These are phyloP conservation scores for Talaromyces borbonicus DNA, from an alignment of 495 filamentous ascomycete species.

Conservation along the genomic window DNA sequence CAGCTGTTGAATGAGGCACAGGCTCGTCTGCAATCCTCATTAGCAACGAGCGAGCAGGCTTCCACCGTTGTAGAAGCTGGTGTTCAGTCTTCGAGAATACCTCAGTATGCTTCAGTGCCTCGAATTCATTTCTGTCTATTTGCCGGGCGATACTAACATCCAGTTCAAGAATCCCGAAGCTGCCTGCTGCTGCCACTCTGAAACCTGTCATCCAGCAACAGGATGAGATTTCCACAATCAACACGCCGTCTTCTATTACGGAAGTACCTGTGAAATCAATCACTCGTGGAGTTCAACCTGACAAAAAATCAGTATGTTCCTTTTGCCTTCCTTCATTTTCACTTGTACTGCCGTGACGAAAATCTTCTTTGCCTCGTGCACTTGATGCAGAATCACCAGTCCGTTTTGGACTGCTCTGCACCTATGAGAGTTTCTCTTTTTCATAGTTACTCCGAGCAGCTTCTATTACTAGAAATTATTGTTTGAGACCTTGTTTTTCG, in stretches of 20 bases:
- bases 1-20: conserved; percentile 57
- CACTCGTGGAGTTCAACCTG: conserved; percentile 28
- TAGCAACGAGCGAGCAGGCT: not conserved
- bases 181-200: conserved; percentile 26
- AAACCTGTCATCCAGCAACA: conserved; percentile 40
- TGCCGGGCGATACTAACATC: not conserved
- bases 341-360: conserved; percentile 53
- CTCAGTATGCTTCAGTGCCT: not conserved
- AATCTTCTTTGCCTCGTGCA: conserved; percentile 44
- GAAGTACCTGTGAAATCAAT: conserved; percentile 30
- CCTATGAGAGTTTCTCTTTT: conserved; percentile 59
- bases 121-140: not conserved
- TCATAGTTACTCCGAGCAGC: conserved; percentile 99
- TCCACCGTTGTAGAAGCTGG: not conserved
- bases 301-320: conserved; percentile 33
- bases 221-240: conserved; percentile 33
- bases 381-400: conserved; percentile 55
- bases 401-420: conserved; percentile 72
- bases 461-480: conserved; percentile 5
- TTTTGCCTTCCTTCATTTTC: conserved; percentile 10
- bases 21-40: conserved; percentile 33
- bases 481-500: too few species aligned
- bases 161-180: conserved; percentile 25
- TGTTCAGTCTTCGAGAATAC: not conserved
- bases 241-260: conserved; percentile 26